Percentiles rank a stretch among this genome's conserved stretches.
Evolutionary conservation across 1,284 basidiomycete species (phyloP).

Genomic region (Leccinum variabile): DNA sequence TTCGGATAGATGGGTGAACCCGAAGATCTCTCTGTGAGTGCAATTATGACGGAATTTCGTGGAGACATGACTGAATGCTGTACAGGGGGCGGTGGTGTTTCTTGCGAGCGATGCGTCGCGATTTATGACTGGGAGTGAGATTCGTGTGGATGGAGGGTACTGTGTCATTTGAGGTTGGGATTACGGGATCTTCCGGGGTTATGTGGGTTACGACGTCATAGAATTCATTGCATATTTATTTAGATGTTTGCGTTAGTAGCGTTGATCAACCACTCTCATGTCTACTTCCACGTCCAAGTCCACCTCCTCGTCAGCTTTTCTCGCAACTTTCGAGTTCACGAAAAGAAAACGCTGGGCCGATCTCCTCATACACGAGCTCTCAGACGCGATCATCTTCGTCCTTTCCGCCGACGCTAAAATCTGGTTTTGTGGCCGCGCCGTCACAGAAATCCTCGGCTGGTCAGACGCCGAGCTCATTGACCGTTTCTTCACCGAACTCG

Average conservation of each 20-base stretch:
- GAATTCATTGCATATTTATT: not conserved
- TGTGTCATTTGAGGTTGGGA: constrained; percentile 53
- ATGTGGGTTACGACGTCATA: constrained; percentile 27
- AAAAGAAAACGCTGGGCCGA: constrained; percentile 86
- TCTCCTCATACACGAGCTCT: constrained; percentile 73
- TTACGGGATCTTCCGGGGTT: constrained; percentile 16
- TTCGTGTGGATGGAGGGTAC: constrained; percentile 87
- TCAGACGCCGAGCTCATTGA: constrained; percentile 71
- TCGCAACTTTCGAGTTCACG: constrained; percentile 69
- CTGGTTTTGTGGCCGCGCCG: constrained; percentile 69
- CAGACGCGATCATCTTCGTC: constrained; percentile 70
- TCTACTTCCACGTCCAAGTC: constrained; percentile 21
- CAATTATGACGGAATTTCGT: not conserved
- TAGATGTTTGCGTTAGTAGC: not conserved
- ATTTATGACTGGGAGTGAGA: constrained; percentile 84
- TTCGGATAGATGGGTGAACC: constrained; percentile 69
- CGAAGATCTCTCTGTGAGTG: constrained; percentile 67
- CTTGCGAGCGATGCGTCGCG: constrained; percentile 82
- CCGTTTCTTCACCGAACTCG: constrained; percentile 58
- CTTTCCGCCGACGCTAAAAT: constrained; percentile 61
- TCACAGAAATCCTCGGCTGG: constrained; percentile 75
- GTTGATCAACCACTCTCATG: constrained; percentile 17
- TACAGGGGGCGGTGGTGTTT: constrained; percentile 80
- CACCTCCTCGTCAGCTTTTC: not conserved
- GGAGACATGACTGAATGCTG: not conserved